A percentile compares a stretch with the other conserved stretches of the same genome.
These are phyloP conservation scores for Phytophthora cajani DNA, from an alignment of 352 stramenopile genomes.

Conservation along the genomic window DNA sequence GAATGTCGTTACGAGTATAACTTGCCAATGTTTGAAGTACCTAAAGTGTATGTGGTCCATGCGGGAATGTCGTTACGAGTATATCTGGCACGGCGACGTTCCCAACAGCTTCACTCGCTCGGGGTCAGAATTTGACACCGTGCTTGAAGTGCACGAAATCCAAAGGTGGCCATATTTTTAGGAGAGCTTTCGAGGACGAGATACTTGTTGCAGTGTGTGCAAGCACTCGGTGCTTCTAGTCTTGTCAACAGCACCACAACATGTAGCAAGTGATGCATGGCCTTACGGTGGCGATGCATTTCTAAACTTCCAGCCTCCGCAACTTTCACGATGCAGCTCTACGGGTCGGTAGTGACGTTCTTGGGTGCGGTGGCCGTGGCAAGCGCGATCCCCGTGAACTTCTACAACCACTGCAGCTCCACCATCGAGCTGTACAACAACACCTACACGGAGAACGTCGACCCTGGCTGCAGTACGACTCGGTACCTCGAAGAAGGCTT, in stretches of 20 bases:
- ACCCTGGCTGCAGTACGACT: slow-evolving; percentile 38
- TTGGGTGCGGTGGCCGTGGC: slow-evolving; percentile 6
- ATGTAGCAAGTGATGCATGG: neutral
- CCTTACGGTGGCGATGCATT: slow-evolving; percentile 13
- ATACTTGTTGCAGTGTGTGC: slow-evolving; percentile 12
- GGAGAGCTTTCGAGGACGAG: slow-evolving; percentile 34
- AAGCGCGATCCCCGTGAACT: slow-evolving; percentile 51
- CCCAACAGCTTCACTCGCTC: neutral
- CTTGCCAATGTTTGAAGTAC: neutral
- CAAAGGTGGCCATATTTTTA: slow-evolving; percentile 16
- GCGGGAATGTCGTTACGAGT: too few relatives aligned
- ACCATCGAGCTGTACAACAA: slow-evolving; percentile 60
- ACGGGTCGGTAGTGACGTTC: slow-evolving; percentile 3
- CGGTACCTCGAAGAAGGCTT: slow-evolving; percentile 58
- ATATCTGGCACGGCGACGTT: too few relatives aligned
- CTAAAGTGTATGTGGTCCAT: too few relatives aligned
- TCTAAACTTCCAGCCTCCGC: slow-evolving; percentile 7
- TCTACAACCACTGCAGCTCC: slow-evolving; percentile 61
- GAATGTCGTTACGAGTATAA: neutral
- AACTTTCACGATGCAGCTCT: slow-evolving; percentile 20
- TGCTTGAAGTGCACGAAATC: neutral
- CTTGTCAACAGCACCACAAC: slow-evolving; percentile 26
- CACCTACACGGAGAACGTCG: slow-evolving; percentile 47
- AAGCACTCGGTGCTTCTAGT: slow-evolving; percentile 5
- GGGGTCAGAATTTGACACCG: neutral